Evolutionary conservation across 73 alveolate genomes (phyloP).

Genomic region (Paramecium sonneborni): DNA sequence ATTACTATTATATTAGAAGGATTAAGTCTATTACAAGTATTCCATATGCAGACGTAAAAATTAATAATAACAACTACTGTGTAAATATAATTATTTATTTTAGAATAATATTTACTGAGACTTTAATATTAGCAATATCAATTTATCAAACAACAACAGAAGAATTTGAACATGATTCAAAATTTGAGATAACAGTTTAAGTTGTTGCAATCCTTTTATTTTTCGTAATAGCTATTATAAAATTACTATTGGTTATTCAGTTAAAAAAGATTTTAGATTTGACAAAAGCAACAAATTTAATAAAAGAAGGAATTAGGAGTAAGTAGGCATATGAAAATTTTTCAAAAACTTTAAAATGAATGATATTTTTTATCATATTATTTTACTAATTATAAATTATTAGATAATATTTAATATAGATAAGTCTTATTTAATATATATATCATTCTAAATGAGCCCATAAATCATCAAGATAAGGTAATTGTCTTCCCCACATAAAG

Average conservation of each 20-base stretch:
- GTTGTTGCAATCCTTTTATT: not conserved
- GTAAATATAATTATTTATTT: not conserved
- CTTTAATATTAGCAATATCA: not conserved
- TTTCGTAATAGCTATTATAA: not conserved
- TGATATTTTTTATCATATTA: not conserved
- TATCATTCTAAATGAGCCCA: slow-evolving; percentile 25
- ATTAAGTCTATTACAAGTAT: not conserved
- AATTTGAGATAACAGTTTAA: not conserved
- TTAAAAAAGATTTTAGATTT: not conserved
- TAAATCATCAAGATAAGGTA: slow-evolving; percentile 56
- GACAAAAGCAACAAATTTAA: not conserved
- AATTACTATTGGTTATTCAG: not conserved
- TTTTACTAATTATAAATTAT: too few species aligned
- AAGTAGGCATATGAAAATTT: not conserved
- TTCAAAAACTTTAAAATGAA: not conserved
- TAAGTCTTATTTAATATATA: not conserved
- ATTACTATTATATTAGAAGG: not conserved
- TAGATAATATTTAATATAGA: too few species aligned
- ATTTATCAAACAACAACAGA: not conserved
- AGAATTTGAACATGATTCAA: not conserved
- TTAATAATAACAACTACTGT: not conserved
- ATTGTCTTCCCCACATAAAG: slow-evolving; percentile 64
- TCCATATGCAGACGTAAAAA: not conserved
- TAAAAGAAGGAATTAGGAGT: not conserved
- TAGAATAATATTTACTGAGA: not conserved